phyloP scores from a whole-genome alignment of 2,329 filamentous ascomycete species.

The Nothopassalora personata region DNA sequence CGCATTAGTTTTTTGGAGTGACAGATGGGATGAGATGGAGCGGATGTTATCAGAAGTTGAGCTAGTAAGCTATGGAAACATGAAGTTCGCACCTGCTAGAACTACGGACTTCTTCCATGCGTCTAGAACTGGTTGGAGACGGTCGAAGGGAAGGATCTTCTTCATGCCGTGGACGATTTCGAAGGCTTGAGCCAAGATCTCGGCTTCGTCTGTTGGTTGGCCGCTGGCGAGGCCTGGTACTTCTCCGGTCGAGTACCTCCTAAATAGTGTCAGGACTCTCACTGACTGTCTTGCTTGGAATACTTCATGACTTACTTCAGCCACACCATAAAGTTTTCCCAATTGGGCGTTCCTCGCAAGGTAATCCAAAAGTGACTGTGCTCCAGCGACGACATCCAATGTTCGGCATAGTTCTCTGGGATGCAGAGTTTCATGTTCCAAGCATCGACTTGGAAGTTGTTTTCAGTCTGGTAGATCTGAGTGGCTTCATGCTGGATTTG shows the following conservation, averaged over 20 bases:
- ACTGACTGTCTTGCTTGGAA: background rate
- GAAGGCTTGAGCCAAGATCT: constrained; percentile 1
- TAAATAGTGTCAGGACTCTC: background rate
- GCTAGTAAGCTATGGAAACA: background rate
- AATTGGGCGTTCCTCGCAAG: background rate
- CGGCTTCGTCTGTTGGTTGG: background rate
- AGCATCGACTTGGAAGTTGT: background rate
- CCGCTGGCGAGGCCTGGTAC: background rate
- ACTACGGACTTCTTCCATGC: background rate
- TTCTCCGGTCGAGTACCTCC: background rate
- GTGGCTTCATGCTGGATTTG: background rate
- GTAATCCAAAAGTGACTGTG: background rate
- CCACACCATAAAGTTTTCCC: background rate
- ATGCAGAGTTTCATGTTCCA: constrained; percentile 1
- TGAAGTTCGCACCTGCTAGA: background rate
- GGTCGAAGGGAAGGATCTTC: background rate
- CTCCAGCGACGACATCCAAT: background rate
- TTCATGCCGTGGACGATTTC: background rate
- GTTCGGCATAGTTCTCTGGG: background rate
- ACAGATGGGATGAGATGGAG: too few relatives aligned
- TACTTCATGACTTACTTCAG: background rate
- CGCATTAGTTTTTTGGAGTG: constrained; percentile 4
- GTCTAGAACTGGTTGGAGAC: background rate
- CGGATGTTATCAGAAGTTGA: too few relatives aligned
- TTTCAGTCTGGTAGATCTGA: background rate